phyloP scores from a whole-genome alignment of 192 early-diverging fungal genomes.

The Coemansia sp. region DNA sequence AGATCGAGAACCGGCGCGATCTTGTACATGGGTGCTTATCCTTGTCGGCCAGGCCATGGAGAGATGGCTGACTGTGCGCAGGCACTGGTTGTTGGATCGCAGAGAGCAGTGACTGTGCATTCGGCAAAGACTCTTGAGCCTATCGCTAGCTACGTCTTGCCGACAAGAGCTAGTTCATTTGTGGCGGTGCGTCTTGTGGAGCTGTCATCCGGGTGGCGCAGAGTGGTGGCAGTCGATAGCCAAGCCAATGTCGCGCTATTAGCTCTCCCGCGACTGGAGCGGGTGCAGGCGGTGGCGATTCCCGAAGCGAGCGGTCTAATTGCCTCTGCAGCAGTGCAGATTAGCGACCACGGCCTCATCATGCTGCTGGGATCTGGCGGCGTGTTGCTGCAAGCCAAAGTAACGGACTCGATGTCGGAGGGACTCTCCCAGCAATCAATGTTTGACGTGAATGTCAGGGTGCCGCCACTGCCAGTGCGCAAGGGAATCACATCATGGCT shows the following conservation, averaged over 20 bases:
- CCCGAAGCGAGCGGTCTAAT: not conserved
- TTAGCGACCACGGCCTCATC: constrained; percentile 22
- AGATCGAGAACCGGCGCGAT: not conserved
- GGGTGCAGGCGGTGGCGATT: not conserved
- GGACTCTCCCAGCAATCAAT: not conserved
- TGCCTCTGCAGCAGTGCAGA: constrained; percentile 1
- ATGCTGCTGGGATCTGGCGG: constrained; percentile 18
- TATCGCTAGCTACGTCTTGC: constrained; percentile 7
- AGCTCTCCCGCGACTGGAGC: constrained; percentile 17
- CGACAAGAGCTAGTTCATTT: constrained; percentile 2
- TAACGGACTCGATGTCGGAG: not conserved
- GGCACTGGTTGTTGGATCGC: constrained; percentile 15
- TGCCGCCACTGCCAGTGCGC: constrained; percentile 32
- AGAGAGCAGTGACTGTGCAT: constrained; percentile 8
- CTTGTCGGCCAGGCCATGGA: not conserved
- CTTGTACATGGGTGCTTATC: not conserved
- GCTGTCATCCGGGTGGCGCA: constrained; percentile 24
- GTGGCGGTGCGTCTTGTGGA: constrained; percentile 18
- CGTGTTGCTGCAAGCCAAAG: constrained; percentile 15
- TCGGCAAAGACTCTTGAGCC: constrained; percentile 6
- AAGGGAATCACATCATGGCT: constrained; percentile 51
- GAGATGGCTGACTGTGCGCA: not conserved
- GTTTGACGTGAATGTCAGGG: constrained; percentile 14
- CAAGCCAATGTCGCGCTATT: constrained; percentile 15
- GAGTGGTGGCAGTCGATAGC: constrained; percentile 27